phyloP scores from a whole-genome alignment of 768 basidiomycete species.

The Leccinum longicurvipes region DNA sequence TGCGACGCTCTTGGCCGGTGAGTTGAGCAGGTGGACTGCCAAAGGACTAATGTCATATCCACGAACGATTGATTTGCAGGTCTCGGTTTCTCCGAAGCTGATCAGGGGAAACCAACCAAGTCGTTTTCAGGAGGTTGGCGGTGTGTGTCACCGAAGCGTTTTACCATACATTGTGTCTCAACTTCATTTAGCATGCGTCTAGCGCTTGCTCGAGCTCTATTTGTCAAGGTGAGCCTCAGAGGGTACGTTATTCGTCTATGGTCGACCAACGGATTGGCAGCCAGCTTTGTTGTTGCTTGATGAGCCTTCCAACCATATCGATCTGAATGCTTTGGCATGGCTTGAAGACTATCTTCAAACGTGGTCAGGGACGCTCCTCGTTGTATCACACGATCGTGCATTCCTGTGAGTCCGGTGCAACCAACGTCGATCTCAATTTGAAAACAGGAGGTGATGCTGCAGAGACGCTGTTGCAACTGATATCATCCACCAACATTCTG shows the following conservation, averaged over 20 bases:
- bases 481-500: slow-evolving; percentile 95
- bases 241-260: background rate
- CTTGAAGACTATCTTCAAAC: slow-evolving; percentile 96
- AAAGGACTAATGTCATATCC: background rate
- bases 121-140: slow-evolving; percentile 97
- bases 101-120: slow-evolving; percentile 79
- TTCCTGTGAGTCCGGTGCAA: slow-evolving; percentile 61
- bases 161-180: background rate
- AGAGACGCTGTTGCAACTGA: slow-evolving; percentile 97
- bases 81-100: slow-evolving; percentile 85
- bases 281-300: slow-evolving; percentile 78
- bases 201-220: slow-evolving; percentile 90
- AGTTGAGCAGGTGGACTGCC: background rate
- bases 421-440: background rate
- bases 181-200: slow-evolving; percentile 75
- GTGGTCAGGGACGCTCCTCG: slow-evolving; percentile 88
- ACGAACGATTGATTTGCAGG: slow-evolving; percentile 40
- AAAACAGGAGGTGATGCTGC: background rate
- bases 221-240: slow-evolving; percentile 69
- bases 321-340: slow-evolving; percentile 96
- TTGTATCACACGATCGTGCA: slow-evolving; percentile 97
- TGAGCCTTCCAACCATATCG: slow-evolving; percentile 97
- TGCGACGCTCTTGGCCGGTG: slow-evolving; percentile 83
- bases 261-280: slow-evolving; percentile 32
- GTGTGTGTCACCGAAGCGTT: slow-evolving; percentile 34